phyloP scores from a whole-genome alignment of 2,329 filamentous ascomycete genomes.

The Herpotrichia juniperi region DNA sequence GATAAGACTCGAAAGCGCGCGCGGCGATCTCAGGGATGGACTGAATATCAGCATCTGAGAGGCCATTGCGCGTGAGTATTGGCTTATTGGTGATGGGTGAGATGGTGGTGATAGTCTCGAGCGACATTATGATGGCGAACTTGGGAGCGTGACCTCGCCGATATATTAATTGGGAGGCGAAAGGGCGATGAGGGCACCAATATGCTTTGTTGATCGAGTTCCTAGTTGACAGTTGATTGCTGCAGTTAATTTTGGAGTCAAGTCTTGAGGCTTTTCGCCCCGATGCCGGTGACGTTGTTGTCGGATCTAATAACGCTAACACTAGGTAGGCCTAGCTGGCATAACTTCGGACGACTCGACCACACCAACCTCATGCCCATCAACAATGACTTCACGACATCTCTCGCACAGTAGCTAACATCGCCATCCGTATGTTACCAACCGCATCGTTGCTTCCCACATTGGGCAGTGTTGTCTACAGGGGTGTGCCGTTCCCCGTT shows the following conservation, averaged over 20 bases:
- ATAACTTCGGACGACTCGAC: not conserved
- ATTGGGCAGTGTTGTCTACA: conserved; percentile 6
- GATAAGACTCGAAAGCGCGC: conserved; percentile 77
- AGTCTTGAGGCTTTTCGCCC: conserved; percentile 8
- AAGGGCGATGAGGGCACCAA: conserved; percentile 19
- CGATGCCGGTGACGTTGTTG: conserved; percentile 18
- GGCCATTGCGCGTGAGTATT: conserved; percentile 78
- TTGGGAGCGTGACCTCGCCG: conserved; percentile 9
- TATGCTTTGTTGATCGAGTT: not conserved
- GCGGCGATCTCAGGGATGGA: conserved; percentile 74
- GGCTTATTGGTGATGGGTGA: conserved; percentile 88
- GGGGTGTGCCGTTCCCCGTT: conserved; percentile 2
- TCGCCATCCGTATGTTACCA: conserved; percentile 15
- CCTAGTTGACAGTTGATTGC: conserved; percentile 5
- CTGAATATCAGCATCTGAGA: conserved; percentile 72
- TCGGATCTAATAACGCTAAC: not conserved
- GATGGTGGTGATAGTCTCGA: conserved; percentile 74
- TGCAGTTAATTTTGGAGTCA: conserved; percentile 21
- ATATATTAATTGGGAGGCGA: conserved; percentile 23
- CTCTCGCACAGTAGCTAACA: conserved; percentile 12
- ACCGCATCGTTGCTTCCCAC: conserved; percentile 7
- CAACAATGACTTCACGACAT: conserved; percentile 3
- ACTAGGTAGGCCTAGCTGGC: not conserved
- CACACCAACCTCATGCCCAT: conserved; percentile 5
- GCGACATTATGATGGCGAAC: conserved; percentile 51